Conservation (phyloP, 2,329 filamentous ascomycete genomes). For the Diaporthe aspalathi region DNA sequence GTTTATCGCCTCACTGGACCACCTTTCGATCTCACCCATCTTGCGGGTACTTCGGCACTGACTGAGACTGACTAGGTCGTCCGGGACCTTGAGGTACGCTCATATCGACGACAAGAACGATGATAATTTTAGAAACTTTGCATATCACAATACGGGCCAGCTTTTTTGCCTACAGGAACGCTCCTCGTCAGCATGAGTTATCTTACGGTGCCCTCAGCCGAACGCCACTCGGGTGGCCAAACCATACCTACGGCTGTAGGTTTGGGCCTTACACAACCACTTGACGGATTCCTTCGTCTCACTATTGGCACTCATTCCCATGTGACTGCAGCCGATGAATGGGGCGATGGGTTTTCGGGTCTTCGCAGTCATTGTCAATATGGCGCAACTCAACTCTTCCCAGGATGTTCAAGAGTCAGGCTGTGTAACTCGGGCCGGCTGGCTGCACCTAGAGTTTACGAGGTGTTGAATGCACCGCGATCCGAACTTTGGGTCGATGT, state of each 20-base stretch:
- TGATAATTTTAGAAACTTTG: constrained; percentile 8
- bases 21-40: neutral
- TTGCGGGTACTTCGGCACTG: neutral
- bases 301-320: constrained; percentile 2
- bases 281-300: neutral
- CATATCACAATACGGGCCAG: neutral
- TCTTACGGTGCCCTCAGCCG: constrained; percentile 9
- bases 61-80: neutral
- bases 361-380: constrained; percentile 1
- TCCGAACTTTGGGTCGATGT: constrained; percentile 14
- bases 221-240: constrained; percentile 11
- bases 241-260: neutral
- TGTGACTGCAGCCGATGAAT: neutral
- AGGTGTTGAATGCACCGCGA: constrained; percentile 26
- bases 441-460: constrained; percentile 8
- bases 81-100: neutral
- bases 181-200: neutral
- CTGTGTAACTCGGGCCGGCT: neutral
- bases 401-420: neutral
- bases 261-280: neutral
- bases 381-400: neutral
- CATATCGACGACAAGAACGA: neutral
- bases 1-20: neutral
- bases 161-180: neutral
- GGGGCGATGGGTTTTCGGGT: neutral